A percentile compares a stretch with the other conserved stretches of the same genome.
phyloP scores from a whole-genome alignment of 164 flowering plant species.

The Piper longum region DNA sequence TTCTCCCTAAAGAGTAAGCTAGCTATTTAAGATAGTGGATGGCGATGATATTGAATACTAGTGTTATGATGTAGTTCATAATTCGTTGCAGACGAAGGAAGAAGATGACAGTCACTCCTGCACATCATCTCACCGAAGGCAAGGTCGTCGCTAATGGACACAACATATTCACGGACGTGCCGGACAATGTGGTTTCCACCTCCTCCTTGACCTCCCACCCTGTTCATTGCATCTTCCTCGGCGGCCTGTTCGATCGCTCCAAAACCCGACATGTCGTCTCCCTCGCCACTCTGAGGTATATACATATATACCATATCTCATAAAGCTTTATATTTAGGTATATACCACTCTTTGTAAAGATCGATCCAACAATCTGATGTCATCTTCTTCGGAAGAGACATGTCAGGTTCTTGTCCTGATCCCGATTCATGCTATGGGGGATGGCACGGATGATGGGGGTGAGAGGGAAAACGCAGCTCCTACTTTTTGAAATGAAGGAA shows the following conservation, averaged over 20 bases:
- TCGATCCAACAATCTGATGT: not conserved
- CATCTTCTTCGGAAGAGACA: slow-evolving; percentile 13
- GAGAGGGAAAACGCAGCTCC: slow-evolving; percentile 71
- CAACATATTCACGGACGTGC: slow-evolving; percentile 52
- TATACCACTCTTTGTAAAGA: not conserved
- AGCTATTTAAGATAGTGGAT: no score
- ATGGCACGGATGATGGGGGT: slow-evolving; percentile 91
- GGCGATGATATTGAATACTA: no score
- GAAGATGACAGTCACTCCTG: slow-evolving; percentile 67
- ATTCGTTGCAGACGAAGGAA: no score
- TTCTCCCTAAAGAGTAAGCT: no score
- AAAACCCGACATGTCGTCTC: slow-evolving; percentile 62
- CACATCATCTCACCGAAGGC: slow-evolving; percentile 45
- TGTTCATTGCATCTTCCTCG: slow-evolving; percentile 64
- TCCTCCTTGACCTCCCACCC: slow-evolving; percentile 48
- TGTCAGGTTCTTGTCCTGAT: slow-evolving; percentile 68
- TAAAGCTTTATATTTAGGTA: not conserved
- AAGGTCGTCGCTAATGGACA: slow-evolving; percentile 49
- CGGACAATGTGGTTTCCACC: slow-evolving; percentile 53
- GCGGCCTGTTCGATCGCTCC: slow-evolving; percentile 44
- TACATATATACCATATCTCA: not conserved
- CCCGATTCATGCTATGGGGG: slow-evolving; percentile 94
- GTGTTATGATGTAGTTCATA: no score
- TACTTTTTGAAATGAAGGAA: slow-evolving; percentile 49
- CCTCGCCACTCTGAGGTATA: slow-evolving; percentile 51